These are phyloP conservation scores for Adansonia gregorii DNA, from an alignment of 441 rosid species.

Conservation along the genomic window DNA sequence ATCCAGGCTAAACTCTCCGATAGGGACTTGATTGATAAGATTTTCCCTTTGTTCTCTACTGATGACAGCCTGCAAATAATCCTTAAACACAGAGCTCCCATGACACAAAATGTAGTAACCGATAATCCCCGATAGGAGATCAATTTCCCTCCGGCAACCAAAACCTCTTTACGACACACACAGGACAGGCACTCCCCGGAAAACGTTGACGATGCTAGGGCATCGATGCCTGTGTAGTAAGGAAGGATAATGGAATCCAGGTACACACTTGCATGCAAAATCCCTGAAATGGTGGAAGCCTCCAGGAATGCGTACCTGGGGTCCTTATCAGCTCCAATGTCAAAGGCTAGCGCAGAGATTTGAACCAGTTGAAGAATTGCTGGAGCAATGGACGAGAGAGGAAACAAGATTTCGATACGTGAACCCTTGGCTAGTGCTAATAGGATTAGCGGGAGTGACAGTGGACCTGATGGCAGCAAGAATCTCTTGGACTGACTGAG, in stretches of 20 bases:
- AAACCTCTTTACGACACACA: constrained; percentile 59
- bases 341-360: constrained; percentile 61
- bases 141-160: constrained; percentile 71
- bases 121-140: constrained; percentile 68
- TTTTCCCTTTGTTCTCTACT: constrained; percentile 32
- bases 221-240: constrained; percentile 82
- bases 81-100: constrained; percentile 58
- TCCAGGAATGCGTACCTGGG: constrained; percentile 61
- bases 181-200: constrained; percentile 78
- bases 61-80: constrained; percentile 47
- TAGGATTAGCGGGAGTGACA: constrained; percentile 61
- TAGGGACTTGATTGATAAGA: constrained; percentile 32
- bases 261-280: constrained; percentile 73
- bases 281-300: constrained; percentile 79
- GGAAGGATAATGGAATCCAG: constrained; percentile 75
- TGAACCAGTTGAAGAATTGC: constrained; percentile 63
- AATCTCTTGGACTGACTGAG: constrained; percentile 46
- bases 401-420: constrained; percentile 61
- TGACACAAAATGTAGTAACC: constrained; percentile 57
- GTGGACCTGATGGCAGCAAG: constrained; percentile 70
- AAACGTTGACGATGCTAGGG: constrained; percentile 58
- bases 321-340: constrained; percentile 49
- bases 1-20: constrained; percentile 53
- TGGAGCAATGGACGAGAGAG: constrained; percentile 64
- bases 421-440: constrained; percentile 70